A percentile compares a stretch with the other conserved stretches of the same genome.
phyloP scores from a whole-genome alignment of 768 basidiomycete species.

The Amanita molliuscula region DNA sequence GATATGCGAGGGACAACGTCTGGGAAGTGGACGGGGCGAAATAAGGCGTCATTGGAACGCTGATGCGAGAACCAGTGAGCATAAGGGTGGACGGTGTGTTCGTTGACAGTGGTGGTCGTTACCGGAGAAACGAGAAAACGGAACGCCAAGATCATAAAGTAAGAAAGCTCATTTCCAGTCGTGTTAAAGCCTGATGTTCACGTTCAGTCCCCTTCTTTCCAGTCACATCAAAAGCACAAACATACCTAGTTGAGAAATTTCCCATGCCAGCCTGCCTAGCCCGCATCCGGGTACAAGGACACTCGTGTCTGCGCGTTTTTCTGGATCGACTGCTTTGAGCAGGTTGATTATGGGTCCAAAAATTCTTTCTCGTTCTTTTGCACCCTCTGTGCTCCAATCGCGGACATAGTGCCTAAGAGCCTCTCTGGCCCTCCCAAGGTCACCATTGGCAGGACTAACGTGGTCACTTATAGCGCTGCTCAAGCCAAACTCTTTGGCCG shows the following conservation, averaged over 20 bases:
- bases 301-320: slow-evolving; percentile 21
- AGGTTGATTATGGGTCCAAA: slow-evolving; percentile 47
- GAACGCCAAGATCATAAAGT: slow-evolving; percentile 54
- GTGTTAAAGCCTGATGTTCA: slow-evolving; percentile 38
- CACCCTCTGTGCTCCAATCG: slow-evolving; percentile 59
- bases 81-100: slow-evolving; percentile 51
- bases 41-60: slow-evolving; percentile 33
- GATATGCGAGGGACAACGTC: slow-evolving; percentile 45
- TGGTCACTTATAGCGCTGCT: slow-evolving; percentile 15
- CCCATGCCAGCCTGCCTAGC: slow-evolving; percentile 57
- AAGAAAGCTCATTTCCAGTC: slow-evolving; percentile 54
- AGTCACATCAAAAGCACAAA: background rate
- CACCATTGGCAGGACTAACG: slow-evolving; percentile 16
- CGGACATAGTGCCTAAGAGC: slow-evolving; percentile 59
- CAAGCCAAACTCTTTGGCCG: slow-evolving; percentile 18
- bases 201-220: background rate
- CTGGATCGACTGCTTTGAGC: slow-evolving; percentile 20
- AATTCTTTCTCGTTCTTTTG: slow-evolving; percentile 39
- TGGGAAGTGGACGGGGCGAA: slow-evolving; percentile 47
- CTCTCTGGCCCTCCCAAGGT: slow-evolving; percentile 44
- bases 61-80: slow-evolving; percentile 68
- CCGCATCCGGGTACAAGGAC: slow-evolving; percentile 60
- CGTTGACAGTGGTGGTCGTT: slow-evolving; percentile 26
- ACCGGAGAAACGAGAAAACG: slow-evolving; percentile 45
- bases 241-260: slow-evolving; percentile 50